Evolutionary conservation across 164 flowering plant genomes (phyloP).

Genomic region (Vitis amurensis): DNA sequence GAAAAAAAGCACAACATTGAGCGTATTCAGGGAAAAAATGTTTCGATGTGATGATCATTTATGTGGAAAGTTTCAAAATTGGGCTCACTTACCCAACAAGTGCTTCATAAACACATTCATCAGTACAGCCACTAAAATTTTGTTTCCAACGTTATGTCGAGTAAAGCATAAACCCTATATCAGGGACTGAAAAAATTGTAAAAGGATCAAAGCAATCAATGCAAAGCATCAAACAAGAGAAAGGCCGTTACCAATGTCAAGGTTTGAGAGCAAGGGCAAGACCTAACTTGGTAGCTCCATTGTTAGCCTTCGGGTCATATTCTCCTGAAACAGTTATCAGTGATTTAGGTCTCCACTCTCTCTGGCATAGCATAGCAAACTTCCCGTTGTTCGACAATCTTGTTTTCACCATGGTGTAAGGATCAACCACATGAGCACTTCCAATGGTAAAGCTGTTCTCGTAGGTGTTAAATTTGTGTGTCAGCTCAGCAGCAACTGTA

Average conservation of each 20-base stretch:
- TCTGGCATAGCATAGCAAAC: slow-evolving; percentile 49
- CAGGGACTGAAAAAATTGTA: slow-evolving; percentile 17
- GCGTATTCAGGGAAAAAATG: background rate
- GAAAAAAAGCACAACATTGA: background rate
- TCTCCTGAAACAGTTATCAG: slow-evolving; percentile 63
- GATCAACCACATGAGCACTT: slow-evolving; percentile 53
- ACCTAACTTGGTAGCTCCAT: slow-evolving; percentile 48
- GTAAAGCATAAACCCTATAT: slow-evolving; percentile 1
- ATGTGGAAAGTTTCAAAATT: slow-evolving; percentile 18
- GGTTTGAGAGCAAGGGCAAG: slow-evolving; percentile 73
- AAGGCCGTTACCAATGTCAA: slow-evolving; percentile 22
- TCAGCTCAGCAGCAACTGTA: slow-evolving; percentile 73
- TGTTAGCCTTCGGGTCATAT: slow-evolving; percentile 45
- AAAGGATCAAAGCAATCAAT: background rate
- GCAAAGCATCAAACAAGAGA: background rate
- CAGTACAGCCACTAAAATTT: background rate
- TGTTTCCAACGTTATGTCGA: too few species aligned
- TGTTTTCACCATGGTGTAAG: slow-evolving; percentile 48
- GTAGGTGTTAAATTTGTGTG: slow-evolving; percentile 49
- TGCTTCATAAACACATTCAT: background rate
- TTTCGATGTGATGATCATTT: background rate
- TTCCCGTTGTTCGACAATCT: slow-evolving; percentile 49
- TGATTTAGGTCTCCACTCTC: slow-evolving; percentile 82
- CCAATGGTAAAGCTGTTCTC: slow-evolving; percentile 66
- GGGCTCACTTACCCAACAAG: slow-evolving; percentile 19